Percentiles rank a stretch among this genome's conserved stretches.
Evolutionary conservation across 495 filamentous ascomycete genomes (phyloP).

Genomic region (Trichocladium uniseriatum): DNA sequence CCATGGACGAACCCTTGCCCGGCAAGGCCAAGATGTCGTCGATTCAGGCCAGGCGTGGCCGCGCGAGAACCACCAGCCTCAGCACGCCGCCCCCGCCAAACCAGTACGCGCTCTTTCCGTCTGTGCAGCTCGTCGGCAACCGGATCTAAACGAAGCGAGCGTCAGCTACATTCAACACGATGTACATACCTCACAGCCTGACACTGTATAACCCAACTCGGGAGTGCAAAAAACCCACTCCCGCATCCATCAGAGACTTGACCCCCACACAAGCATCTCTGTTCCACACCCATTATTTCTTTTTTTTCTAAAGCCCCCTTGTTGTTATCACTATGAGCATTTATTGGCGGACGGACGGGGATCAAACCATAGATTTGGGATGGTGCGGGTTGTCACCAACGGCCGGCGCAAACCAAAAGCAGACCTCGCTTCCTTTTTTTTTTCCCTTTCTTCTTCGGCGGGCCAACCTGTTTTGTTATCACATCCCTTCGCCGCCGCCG

Average conservation of each 20-base stretch:
- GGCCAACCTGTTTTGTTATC: neutral
- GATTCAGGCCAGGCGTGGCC: conserved; percentile 18
- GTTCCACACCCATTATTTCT: neutral
- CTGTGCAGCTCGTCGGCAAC: conserved; percentile 15
- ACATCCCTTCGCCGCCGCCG: neutral
- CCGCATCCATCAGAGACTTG: neutral
- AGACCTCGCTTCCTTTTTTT: neutral
- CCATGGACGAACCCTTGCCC: conserved; percentile 14
- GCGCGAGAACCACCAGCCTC: conserved; percentile 28
- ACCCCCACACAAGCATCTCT: neutral
- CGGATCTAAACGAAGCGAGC: conserved; percentile 13
- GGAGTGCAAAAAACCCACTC: neutral
- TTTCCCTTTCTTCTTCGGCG: neutral
- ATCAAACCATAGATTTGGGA: conserved; percentile 10
- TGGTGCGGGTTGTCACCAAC: conserved; percentile 1
- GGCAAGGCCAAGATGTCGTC: conserved; percentile 21
- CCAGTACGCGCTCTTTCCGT: conserved; percentile 35
- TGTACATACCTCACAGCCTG: neutral
- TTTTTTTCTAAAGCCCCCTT: neutral
- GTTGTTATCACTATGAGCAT: conserved; percentile 7
- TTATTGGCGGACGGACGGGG: conserved; percentile 8
- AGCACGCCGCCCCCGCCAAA: conserved; percentile 33
- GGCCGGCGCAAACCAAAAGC: conserved; percentile 7
- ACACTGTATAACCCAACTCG: neutral
- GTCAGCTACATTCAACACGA: neutral